These are phyloP conservation scores for Kickxella alabastrina DNA, from an alignment of 192 early-diverging fungal genomes.

Conservation along the genomic window DNA sequence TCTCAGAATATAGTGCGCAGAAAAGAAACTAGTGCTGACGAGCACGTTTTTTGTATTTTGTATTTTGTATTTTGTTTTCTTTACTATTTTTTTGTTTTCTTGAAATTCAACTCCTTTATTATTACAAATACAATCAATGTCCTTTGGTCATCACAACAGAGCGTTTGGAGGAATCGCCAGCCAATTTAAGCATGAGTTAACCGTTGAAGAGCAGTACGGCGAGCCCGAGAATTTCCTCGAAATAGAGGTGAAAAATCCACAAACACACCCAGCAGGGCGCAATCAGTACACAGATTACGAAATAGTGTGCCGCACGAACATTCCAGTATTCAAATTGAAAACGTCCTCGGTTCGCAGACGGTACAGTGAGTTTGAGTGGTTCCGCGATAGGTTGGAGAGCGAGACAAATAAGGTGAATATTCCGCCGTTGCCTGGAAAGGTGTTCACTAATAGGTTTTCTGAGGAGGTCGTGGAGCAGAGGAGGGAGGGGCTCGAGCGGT, in stretches of 20 bases:
- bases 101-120: neutral
- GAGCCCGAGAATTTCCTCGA: conserved; percentile 97
- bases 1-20: too few species aligned
- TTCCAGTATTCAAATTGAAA: conserved; percentile 91
- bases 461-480: conserved; percentile 94
- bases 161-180: conserved; percentile 28
- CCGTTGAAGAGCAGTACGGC: conserved; percentile 62
- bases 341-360: conserved; percentile 79
- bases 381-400: conserved; percentile 87
- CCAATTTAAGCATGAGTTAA: conserved; percentile 29
- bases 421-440: conserved; percentile 93
- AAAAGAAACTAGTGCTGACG: too few species aligned
- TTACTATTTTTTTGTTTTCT: neutral
- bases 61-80: too few species aligned
- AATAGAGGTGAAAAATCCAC: conserved; percentile 88
- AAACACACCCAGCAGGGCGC: conserved; percentile 74
- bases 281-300: conserved; percentile 96
- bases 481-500: conserved; percentile 85
- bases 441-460: conserved; percentile 91
- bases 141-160: conserved; percentile 10
- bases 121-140: conserved; percentile 1
- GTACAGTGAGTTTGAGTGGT: conserved; percentile 99
- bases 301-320: conserved; percentile 93
- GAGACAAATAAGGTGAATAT: conserved; percentile 92
- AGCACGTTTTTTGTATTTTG: too few species aligned